Conservation (phyloP, 352 stramenopile species). For the Pythium sp. region DNA sequence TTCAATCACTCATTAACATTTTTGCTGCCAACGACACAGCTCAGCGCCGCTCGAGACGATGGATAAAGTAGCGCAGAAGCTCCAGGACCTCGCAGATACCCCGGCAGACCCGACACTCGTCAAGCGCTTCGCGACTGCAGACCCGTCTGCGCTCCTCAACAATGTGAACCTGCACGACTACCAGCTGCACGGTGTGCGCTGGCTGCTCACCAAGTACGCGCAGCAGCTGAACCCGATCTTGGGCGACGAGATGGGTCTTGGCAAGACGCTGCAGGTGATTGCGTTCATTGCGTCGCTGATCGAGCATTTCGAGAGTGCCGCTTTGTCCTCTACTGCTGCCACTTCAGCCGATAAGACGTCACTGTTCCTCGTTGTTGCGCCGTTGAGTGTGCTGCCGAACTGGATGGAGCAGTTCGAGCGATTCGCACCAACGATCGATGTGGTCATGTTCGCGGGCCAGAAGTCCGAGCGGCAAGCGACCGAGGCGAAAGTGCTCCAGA, state of each 20-base stretch:
- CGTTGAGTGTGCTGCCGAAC: conserved; percentile 78
- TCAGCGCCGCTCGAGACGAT: conserved; percentile 20
- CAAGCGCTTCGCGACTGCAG: conserved; percentile 9
- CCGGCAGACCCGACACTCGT: conserved; percentile 21
- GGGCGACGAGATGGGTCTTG: conserved; percentile 81
- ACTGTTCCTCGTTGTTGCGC: conserved; percentile 60
- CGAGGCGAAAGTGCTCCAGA: conserved; percentile 9
- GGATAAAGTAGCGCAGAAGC: conserved; percentile 39
- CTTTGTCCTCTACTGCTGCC: too few relatives aligned
- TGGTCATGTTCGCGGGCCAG: conserved; percentile 53
- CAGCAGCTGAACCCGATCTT: conserved; percentile 71
- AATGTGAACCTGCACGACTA: conserved; percentile 71
- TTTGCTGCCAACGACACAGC: not conserved
- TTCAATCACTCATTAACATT: not conserved
- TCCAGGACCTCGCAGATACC: conserved; percentile 33
- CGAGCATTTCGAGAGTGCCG: conserved; percentile 11
- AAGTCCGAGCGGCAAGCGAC: conserved; percentile 39
- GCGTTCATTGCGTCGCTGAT: conserved; percentile 58
- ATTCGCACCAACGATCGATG: conserved; percentile 57
- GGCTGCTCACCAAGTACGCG: conserved; percentile 60
- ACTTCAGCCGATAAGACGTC: conserved; percentile 3
- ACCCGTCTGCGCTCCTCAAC: conserved; percentile 39
- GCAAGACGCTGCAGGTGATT: conserved; percentile 82
- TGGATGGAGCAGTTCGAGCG: conserved; percentile 80
- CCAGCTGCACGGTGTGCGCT: conserved; percentile 59